phyloP scores from a whole-genome alignment of 2,329 filamentous ascomycete species.

The Fusarium scirpi region DNA sequence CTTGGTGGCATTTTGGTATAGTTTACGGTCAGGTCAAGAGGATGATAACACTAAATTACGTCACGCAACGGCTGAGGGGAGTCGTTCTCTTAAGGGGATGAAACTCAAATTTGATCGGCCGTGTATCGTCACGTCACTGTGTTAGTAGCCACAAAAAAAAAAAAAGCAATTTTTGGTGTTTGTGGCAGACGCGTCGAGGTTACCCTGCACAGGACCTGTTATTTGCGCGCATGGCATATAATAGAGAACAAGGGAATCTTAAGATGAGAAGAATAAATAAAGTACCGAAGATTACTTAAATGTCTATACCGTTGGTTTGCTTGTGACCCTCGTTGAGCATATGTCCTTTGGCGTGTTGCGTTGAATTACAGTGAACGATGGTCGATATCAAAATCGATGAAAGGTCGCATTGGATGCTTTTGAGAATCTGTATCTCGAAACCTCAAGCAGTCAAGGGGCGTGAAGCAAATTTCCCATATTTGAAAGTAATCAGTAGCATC shows the following conservation, averaged over 20 bases:
- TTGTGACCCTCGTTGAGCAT: neutral
- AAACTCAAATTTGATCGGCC: neutral
- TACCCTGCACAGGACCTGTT: neutral
- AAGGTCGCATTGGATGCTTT: too few species aligned
- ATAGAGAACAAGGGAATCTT: neutral
- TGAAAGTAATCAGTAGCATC: neutral
- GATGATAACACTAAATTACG: neutral
- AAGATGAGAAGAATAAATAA: neutral
- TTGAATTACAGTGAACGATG: neutral
- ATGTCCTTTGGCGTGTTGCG: neutral
- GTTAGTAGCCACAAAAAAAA: neutral
- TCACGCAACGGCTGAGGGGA: neutral
- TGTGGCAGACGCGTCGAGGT: neutral
- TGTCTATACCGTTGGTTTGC: neutral
- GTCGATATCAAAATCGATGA: too few species aligned
- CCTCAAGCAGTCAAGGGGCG: neutral
- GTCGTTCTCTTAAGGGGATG: neutral
- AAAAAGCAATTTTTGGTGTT: constrained; percentile 3
- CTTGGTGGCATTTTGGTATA: constrained; percentile 18
- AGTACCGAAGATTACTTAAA: neutral
- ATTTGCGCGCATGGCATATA: neutral
- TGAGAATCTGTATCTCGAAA: neutral
- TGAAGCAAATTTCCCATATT: neutral
- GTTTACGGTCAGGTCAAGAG: neutral
- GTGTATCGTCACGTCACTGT: neutral